Conservation (phyloP, 169 alveolate species). For the Plasmodium berghei region DNA sequence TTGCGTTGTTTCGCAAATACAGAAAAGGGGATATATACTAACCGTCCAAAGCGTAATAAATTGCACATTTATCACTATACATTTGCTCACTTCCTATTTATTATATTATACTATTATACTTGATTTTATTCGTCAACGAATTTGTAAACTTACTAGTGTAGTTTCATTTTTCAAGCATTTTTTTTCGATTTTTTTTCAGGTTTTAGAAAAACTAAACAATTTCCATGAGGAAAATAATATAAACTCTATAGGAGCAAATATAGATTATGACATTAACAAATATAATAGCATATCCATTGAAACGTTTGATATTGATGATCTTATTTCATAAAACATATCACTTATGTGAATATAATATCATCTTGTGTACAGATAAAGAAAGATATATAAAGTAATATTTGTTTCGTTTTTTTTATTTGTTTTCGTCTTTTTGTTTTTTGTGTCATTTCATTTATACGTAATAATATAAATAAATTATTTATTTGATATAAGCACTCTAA, state of each 20-base stretch:
- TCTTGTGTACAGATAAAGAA: too few relatives aligned
- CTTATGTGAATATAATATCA: too few relatives aligned
- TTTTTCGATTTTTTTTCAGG: slow-evolving; percentile 14
- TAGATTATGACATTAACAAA: not conserved
- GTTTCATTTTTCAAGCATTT: not conserved
- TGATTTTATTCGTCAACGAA: too few relatives aligned
- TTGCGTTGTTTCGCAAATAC: slow-evolving; percentile 36
- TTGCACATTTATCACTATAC: too few relatives aligned
- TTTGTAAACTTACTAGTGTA: too few relatives aligned
- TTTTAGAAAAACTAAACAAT: slow-evolving; percentile 18
- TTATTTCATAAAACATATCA: slow-evolving; percentile 3
- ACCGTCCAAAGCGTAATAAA: slow-evolving; percentile 17
- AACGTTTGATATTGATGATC: slow-evolving; percentile 45
- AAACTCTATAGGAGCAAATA: not conserved
- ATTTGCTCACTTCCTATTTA: not conserved
- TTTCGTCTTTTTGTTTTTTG: too few relatives aligned
- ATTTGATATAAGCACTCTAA: too few relatives aligned
- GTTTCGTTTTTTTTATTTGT: too few relatives aligned
- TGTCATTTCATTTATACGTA: too few relatives aligned
- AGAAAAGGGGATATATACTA: slow-evolving; percentile 27
- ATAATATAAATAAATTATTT: too few relatives aligned
- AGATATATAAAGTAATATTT: too few relatives aligned
- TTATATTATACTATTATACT: not conserved
- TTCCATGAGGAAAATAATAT: slow-evolving; percentile 8
- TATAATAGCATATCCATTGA: slow-evolving; percentile 2